Evolutionary conservation across 257 asterid species (phyloP), one percentile per base, ranked within the genome.

Genomic region (Verbena officinalis): DNA sequence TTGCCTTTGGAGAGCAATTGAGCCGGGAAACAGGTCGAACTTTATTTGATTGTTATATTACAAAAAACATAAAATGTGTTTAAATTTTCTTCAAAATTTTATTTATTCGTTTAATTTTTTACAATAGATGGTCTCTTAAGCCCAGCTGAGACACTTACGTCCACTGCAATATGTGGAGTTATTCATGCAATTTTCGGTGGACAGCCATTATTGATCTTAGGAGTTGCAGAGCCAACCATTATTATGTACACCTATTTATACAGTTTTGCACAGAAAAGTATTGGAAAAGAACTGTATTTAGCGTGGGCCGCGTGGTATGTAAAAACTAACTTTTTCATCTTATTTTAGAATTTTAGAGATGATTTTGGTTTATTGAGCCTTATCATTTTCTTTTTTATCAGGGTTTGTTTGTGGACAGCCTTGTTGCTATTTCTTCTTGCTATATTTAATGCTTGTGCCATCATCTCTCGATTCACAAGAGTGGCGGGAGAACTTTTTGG

Each of bases 191-290:
- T 88, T 36, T 68, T 88, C 1, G 98, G 98, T 49, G 96, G 98
- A 59, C 96, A 91, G 33, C 98, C 98, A 11, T 80, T 91, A 57
- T 44, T 91, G 80, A 88, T 91, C 48, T 59, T 88, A 60, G 98
- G 98, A 73, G 98, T 91, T 71, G 98, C 98, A 48, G 96, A 91
- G 58, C 98, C 98, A 0, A 91, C 96, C 20, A 86, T 91, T 62
- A 91, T 91, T 33, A 91, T 88, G 98, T 91, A 91, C 64, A 69
- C 89, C 1, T 91, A 86, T 73, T 76, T 91, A 80, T 88, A 84
- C 68, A 65, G 44, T 67, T 91, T 88, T 45, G 80, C 89, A 12
- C 77, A 74, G 77, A 63, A n/a, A 33, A 81, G 80, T 5, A 67
- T 91, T 48, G 96, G 98, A 39, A 71, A 24, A 59, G 85, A 83